Evolutionary conservation across 1,284 basidiomycete species (phyloP).

Genomic region (Rhodotorula mucilaginosa): DNA sequence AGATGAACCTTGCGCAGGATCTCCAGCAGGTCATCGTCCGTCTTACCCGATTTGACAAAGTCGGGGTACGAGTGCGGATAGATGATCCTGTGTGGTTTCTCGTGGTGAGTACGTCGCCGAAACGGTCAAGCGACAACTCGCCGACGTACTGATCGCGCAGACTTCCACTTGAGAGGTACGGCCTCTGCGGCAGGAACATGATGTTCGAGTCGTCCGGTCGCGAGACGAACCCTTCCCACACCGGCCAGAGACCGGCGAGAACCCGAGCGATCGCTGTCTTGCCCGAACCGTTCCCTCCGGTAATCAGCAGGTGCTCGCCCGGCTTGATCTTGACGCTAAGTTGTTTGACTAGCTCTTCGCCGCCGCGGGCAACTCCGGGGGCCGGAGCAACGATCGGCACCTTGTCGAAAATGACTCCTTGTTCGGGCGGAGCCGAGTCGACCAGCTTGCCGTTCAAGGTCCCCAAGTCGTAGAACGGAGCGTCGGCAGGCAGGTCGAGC

Average conservation of each 20-base stretch:
- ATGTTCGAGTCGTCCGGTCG: slow-evolving; percentile 59
- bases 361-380: slow-evolving; percentile 55
- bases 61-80: slow-evolving; percentile 82
- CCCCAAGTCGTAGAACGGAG: slow-evolving; percentile 53
- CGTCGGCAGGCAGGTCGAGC: slow-evolving; percentile 39
- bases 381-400: slow-evolving; percentile 69
- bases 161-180: slow-evolving; percentile 84
- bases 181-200: slow-evolving; percentile 86
- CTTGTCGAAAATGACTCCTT: slow-evolving; percentile 61
- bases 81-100: slow-evolving; percentile 54
- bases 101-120: not conserved
- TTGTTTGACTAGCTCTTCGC: slow-evolving; percentile 67
- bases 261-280: slow-evolving; percentile 92
- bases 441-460: slow-evolving; percentile 52
- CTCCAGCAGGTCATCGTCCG: slow-evolving; percentile 66
- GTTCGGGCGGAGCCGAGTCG: slow-evolving; percentile 29
- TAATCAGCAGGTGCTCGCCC: slow-evolving; percentile 90
- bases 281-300: slow-evolving; percentile 72
- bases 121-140: too few relatives aligned
- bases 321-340: slow-evolving; percentile 68
- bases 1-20: slow-evolving; percentile 79
- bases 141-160: slow-evolving; percentile 74
- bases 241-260: slow-evolving; percentile 73
- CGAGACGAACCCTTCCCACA: slow-evolving; percentile 52
- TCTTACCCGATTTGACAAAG: slow-evolving; percentile 63